Evolutionary conservation across 352 stramenopile genomes (phyloP), one percentile per base, ranked within the genome.

Genomic region (Phytopythium sindhum): DNA sequence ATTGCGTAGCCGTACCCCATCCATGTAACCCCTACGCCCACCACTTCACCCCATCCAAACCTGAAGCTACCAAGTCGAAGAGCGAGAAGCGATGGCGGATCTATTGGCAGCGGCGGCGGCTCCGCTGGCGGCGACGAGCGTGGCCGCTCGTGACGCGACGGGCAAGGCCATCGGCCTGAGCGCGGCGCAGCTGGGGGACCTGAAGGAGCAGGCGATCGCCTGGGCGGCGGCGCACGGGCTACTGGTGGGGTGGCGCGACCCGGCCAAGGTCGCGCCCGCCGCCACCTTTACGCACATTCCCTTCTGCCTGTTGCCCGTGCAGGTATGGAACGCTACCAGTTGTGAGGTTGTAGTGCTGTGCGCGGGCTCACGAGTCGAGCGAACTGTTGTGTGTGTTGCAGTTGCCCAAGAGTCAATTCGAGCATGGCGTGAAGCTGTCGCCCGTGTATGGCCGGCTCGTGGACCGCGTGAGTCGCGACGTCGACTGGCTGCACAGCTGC

Each of bases 381-480:
- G 8, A 21, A 37, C 15, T 10, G 24, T 9, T 42, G 50, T 21
- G 50, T 15, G 3, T 47, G n/a, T 10, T 35, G 24, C 58, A 86
- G 72, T 65, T 90, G 48, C 78, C 84, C 0, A 72, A 74, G 47
- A 31, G 62, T 31, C 80, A 90, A 39, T 93, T 93, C 57, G 77
- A 86, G 48, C 80, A 75, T n/a, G 87, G 82, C 26, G 61, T 90
- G 14, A 62, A 66, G 50, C 71, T 96, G 6, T 92, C 84, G 57
- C 82, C 83, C 0, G 57, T 95, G 31, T 96, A 94, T 48, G 84
- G 85, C 1, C 76, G 75, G 0, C 68, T 96, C 15, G 84, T 95
- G 65, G 87, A 96, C 65, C 82, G 84, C 53, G 82, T 92, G 61
- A 92, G 82, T 63, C 81, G 84, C 52, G 87, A 96, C 68, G 70